Evolutionary conservation across 148 eudicot genomes (phyloP), one percentile per base, ranked within the genome.

Genomic region (Chenopodium formosanum): DNA sequence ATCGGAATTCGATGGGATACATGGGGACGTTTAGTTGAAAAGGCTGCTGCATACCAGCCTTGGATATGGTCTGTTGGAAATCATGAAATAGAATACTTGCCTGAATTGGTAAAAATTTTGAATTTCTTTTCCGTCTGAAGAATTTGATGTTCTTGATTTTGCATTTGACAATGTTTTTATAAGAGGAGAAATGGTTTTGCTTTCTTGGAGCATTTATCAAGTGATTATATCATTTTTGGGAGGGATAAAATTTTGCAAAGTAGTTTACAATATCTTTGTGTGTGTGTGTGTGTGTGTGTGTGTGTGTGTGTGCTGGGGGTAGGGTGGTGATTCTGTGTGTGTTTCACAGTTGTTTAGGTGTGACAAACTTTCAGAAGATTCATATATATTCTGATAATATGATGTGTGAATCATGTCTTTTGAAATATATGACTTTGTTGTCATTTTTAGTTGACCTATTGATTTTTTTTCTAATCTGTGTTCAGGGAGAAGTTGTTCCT

Each of bases 31-130:
- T 93, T 95, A 86, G 84, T 82, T 76, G 98, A 95, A 83, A 80
- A 56, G 85, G 89, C 86, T 80, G 81, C 91, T 44, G 98, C 98
- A 62, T 95, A 90, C 89, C 97, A 91, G 70, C 97, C 98, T 58
- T 93, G 98, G 98, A 89, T 95, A 48, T 95, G 98, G 97, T 74
- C 96, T 34, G 92, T 90, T 19, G 98, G 98, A 83, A 95, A 95
- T 89, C 98, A 95, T 87, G 98, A 95, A 84, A 87, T 95, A 75
- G 98, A 95, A 67, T 92, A 87, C 88, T 81, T 94, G 87, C 99
- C 99, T 68, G 68, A 88, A 69, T 85, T 95, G 95, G 97, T 93
- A 90, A 87, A 69, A 3, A 37, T 44, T 70, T 29, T 70, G 56
- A 3, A 19, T 40, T 64, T 16, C 20, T 32, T 56, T 77, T 32